Conservation (phyloP, 345 rosid genomes). For the Citrus australasica region DNA sequence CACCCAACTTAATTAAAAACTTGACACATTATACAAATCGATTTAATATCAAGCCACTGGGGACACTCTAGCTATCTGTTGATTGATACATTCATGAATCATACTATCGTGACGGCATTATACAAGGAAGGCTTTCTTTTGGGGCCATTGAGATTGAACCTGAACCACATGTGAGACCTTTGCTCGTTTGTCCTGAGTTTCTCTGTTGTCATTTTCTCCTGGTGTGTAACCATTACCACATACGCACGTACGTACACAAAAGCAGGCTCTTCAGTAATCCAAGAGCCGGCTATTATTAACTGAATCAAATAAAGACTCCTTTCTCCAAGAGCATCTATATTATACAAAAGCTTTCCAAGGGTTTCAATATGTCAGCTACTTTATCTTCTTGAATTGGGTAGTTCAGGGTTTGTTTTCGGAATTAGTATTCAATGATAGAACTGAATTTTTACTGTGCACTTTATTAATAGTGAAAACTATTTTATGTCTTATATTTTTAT, state of each 20-base stretch:
- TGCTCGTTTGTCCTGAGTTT: neutral
- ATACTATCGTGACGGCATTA: neutral
- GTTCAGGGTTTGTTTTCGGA: too few species aligned
- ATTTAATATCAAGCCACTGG: neutral
- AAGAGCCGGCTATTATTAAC: neutral
- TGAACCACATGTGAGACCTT: neutral
- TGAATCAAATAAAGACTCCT: neutral
- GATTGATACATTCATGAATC: neutral
- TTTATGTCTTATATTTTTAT: too few species aligned
- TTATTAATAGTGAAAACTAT: fast-evolving
- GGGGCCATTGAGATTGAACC: neutral
- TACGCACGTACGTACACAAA: neutral
- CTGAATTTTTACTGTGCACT: too few species aligned
- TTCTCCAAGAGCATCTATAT: neutral
- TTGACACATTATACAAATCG: neutral
- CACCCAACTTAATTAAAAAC: neutral
- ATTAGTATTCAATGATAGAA: too few species aligned
- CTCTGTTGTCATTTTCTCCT: neutral
- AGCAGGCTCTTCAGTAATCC: neutral
- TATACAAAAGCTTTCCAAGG: too few species aligned
- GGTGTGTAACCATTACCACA: neutral
- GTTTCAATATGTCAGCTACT: too few species aligned
- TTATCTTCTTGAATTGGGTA: too few species aligned
- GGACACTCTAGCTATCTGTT: neutral
- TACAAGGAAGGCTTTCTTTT: neutral